A percentile compares a stretch with the other conserved stretches of the same genome.
phyloP scores from a whole-genome alignment of 2,329 filamentous ascomycete genomes.

The Penicillium fuscoglaucum region DNA sequence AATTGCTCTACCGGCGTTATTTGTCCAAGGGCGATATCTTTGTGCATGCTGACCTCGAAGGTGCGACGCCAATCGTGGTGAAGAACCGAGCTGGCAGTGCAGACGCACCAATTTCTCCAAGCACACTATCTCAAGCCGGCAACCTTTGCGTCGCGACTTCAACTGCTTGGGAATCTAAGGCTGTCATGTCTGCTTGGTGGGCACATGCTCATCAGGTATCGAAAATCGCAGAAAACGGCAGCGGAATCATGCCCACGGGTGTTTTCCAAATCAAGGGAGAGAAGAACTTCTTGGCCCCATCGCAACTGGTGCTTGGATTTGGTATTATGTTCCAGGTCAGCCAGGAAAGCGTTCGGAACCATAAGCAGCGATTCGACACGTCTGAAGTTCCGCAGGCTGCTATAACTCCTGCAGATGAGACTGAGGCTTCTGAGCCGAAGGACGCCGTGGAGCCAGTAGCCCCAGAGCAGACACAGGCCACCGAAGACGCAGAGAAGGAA shows the following conservation, averaged over 20 bases:
- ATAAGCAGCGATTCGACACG: conserved; percentile 64
- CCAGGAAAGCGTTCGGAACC: conserved; percentile 78
- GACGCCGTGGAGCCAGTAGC: conserved; percentile 22
- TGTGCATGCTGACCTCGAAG: conserved; percentile 84
- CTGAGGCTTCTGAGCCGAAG: conserved; percentile 18
- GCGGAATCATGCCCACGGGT: conserved; percentile 72
- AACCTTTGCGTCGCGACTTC: conserved; percentile 81
- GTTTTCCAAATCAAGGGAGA: conserved; percentile 79
- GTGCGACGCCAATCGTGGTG: conserved; percentile 80
- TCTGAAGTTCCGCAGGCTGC: conserved; percentile 15
- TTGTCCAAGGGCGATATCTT: conserved; percentile 88
- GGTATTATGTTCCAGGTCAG: conserved; percentile 85
- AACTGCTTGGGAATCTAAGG: conserved; percentile 93
- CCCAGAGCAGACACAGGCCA: conserved; percentile 18
- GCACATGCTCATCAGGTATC: conserved; percentile 86
- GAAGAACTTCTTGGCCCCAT: conserved; percentile 88
- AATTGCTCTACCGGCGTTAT: conserved; percentile 85
- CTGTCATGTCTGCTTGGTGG: conserved; percentile 95
- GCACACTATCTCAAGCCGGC: conserved; percentile 87
- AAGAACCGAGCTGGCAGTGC: conserved; percentile 79
- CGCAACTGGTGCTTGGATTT: conserved; percentile 83
- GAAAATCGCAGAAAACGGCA: conserved; percentile 76
- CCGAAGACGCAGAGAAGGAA: conserved; percentile 11
- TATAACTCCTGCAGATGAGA: conserved; percentile 26
- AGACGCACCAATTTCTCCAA: conserved; percentile 85